Conservation (phyloP, 1,284 basidiomycete genomes). For the Austroboletus rostrupii region DNA sequence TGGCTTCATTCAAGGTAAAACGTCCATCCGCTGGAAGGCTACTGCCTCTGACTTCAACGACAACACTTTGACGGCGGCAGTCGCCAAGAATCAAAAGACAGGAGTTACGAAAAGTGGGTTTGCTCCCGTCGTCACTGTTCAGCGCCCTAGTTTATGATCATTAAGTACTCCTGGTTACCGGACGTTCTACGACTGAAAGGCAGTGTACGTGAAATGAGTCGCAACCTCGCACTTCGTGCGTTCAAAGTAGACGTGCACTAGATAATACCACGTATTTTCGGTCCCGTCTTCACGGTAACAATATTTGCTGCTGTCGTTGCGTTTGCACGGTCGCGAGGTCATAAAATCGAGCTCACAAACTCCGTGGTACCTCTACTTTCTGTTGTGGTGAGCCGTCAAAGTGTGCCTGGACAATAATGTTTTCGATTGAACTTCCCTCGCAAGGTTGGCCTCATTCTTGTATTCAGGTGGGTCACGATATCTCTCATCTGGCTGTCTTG, state of each 20-base stretch:
- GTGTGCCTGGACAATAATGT: slow-evolving; percentile 1
- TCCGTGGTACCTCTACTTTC: slow-evolving; percentile 81
- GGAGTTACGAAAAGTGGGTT: slow-evolving; percentile 26
- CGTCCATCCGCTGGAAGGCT: background rate
- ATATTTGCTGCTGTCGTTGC: slow-evolving; percentile 64
- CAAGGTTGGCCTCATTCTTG: slow-evolving; percentile 71
- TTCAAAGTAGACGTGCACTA: slow-evolving; percentile 25
- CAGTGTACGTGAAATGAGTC: slow-evolving; percentile 43
- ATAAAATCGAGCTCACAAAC: slow-evolving; percentile 58
- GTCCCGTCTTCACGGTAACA: slow-evolving; percentile 81
- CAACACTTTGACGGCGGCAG: slow-evolving; percentile 13
- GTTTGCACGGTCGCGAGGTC: slow-evolving; percentile 53
- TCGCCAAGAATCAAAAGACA: slow-evolving; percentile 28
- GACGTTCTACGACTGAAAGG: slow-evolving; percentile 81
- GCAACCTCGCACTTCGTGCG: background rate
- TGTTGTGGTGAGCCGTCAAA: slow-evolving; percentile 68
- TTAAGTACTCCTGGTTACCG: slow-evolving; percentile 83
- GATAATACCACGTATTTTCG: slow-evolving; percentile 65
- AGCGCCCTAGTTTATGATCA: slow-evolving; percentile 1
- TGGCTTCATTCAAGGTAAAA: slow-evolving; percentile 29
- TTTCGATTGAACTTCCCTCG: background rate
- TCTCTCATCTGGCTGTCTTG: slow-evolving; percentile 1
- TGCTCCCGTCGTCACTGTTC: background rate
- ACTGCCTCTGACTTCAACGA: slow-evolving; percentile 3
- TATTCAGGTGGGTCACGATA: slow-evolving; percentile 56